A percentile compares a stretch with the other conserved stretches of the same genome.
These are phyloP conservation scores for Curvularia spicifera DNA, from an alignment of 2,329 filamentous ascomycete genomes.

Conservation along the genomic window DNA sequence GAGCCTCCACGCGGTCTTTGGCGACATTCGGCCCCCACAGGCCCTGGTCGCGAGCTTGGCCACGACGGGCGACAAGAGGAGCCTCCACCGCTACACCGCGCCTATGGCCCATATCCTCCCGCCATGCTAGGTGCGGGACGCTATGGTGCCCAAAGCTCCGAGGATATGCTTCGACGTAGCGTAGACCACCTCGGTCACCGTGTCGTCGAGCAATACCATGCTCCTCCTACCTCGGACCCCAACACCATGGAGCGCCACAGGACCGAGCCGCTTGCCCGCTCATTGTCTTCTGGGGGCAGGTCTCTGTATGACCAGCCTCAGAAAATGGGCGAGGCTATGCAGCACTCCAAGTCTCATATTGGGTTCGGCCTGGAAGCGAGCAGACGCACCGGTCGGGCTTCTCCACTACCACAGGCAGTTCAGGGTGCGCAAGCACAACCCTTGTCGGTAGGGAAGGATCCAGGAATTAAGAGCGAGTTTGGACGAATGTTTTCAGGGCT, in stretches of 20 bases:
- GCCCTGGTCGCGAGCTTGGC: constrained; percentile 31
- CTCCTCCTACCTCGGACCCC: constrained; percentile 49
- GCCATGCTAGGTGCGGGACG: constrained; percentile 32
- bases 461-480: constrained; percentile 92
- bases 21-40: constrained; percentile 39
- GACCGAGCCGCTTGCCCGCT: constrained; percentile 44
- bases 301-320: constrained; percentile 48
- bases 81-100: constrained; percentile 34
- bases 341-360: constrained; percentile 71
- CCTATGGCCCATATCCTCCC: constrained; percentile 41
- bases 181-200: constrained; percentile 43
- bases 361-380: constrained; percentile 74
- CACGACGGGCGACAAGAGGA: constrained; percentile 43
- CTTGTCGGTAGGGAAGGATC: constrained; percentile 78
- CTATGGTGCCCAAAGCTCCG: constrained; percentile 32
- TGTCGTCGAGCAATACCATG: constrained; percentile 49
- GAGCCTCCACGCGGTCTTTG: constrained; percentile 40
- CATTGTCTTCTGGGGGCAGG: constrained; percentile 43
- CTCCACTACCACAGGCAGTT: constrained; percentile 89
- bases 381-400: constrained; percentile 81
- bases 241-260: constrained; percentile 43
- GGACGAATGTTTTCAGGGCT: constrained; percentile 96
- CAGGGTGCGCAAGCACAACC: constrained; percentile 87
- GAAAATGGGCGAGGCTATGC: constrained; percentile 60
- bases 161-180: constrained; percentile 44